phyloP scores from a whole-genome alignment of 495 filamentous ascomycete genomes.

The Aspergillus campestris region DNA sequence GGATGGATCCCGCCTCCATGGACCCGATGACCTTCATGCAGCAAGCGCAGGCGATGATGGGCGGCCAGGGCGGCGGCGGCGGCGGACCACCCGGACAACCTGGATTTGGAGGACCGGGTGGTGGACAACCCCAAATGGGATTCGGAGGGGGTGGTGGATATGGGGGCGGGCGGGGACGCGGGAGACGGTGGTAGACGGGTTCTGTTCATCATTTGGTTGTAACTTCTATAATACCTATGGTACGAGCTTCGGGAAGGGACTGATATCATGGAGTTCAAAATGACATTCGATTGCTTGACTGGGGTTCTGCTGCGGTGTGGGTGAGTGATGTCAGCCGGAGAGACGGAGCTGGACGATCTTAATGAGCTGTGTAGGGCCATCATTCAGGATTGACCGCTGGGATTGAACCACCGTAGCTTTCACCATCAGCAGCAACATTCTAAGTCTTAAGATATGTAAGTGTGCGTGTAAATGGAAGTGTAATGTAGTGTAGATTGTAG shows the following conservation, averaged over 20 bases:
- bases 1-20: constrained; percentile 78
- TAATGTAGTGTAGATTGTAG: background rate
- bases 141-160: constrained; percentile 41
- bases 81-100: constrained; percentile 33
- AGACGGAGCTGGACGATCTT: constrained; percentile 15
- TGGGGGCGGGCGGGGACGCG: constrained; percentile 40
- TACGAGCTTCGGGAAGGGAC: constrained; percentile 4
- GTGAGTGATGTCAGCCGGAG: constrained; percentile 4
- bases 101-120: constrained; percentile 36
- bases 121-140: constrained; percentile 40
- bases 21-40: constrained; percentile 53
- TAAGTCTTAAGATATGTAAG: no score
- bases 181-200: constrained; percentile 32
- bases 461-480: no score
- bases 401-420: no score
- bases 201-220: constrained; percentile 5
- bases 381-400: no score
- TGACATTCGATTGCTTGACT: constrained; percentile 1
- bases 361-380: background rate
- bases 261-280: constrained; percentile 20
- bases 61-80: constrained; percentile 31
- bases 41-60: constrained; percentile 45
- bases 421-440: no score
- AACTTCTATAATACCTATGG: constrained; percentile 9
- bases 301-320: no score